phyloP scores from a whole-genome alignment of 176 grass and related monocot genomes.

The Rhipidocladum racemiflorum region DNA sequence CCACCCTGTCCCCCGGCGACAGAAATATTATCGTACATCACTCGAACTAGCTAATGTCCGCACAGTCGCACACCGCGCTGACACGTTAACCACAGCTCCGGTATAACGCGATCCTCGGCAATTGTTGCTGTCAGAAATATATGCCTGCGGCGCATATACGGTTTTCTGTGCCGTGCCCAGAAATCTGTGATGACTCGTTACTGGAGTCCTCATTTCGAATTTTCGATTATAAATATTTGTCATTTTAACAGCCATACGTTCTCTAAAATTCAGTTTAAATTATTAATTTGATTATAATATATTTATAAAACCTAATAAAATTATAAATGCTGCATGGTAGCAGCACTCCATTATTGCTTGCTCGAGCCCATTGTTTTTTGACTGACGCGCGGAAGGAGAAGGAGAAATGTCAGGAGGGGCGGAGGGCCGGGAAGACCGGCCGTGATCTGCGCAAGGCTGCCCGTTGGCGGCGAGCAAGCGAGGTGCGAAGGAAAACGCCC shows the following conservation, averaged over 20 bases:
- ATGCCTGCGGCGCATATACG: not conserved
- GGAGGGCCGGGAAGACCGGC: not conserved
- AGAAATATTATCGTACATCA: not conserved
- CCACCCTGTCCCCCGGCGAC: not conserved
- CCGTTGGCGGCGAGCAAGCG: slow-evolving; percentile 13
- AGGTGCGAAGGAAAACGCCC: not conserved
- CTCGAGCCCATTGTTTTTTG: not conserved
- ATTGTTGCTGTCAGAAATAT: slow-evolving; percentile 9
- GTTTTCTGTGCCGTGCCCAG: slow-evolving; percentile 16
- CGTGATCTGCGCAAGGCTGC: slow-evolving; percentile 20
- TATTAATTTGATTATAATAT: no score
- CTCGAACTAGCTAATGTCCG: not conserved
- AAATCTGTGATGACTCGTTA: not conserved
- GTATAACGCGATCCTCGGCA: slow-evolving; percentile 19
- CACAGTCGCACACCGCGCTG: not conserved
- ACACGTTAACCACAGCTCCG: slow-evolving; percentile 25
- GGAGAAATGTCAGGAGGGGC: not conserved
- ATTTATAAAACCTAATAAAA: no score
- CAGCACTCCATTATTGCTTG: not conserved
- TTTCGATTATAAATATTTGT: no score
- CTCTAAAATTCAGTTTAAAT: no score
- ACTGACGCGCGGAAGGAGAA: not conserved
- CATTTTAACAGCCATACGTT: no score
- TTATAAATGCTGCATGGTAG: not conserved
- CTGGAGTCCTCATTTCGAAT: no score